Evolutionary conservation across 345 rosid genomes (phyloP).

Genomic region (Populus nigra): DNA sequence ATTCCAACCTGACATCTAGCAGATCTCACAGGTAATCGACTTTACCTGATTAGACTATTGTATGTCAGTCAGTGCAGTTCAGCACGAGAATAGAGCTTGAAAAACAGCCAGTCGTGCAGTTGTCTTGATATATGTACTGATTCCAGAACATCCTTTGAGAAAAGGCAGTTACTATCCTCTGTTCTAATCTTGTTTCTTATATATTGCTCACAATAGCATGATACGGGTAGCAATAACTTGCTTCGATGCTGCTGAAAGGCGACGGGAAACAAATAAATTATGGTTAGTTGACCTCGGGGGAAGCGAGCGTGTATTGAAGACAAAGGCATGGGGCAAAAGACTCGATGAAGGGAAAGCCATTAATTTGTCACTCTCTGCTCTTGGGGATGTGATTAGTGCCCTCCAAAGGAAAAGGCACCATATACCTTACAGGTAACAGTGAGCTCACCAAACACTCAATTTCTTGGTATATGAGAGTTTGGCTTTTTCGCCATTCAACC

Average conservation of each 20-base stretch:
- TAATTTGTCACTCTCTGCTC: slow-evolving; percentile 75
- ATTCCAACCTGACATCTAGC: slow-evolving; percentile 67
- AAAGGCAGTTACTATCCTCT: not conserved
- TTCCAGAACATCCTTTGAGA: not conserved
- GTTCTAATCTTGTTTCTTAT: not conserved
- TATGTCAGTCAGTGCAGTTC: not conserved
- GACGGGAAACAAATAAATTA: slow-evolving; percentile 57
- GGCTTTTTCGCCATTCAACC: not conserved
- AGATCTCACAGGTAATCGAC: slow-evolving; percentile 76
- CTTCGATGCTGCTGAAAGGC: slow-evolving; percentile 56
- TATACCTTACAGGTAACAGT: slow-evolving; percentile 65
- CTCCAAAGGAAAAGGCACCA: slow-evolving; percentile 67
- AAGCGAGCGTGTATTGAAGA: slow-evolving; percentile 82
- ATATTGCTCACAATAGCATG: slow-evolving; percentile 48
- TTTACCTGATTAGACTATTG: not conserved
- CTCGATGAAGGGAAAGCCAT: slow-evolving; percentile 92
- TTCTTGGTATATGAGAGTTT: not conserved
- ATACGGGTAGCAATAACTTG: slow-evolving; percentile 59
- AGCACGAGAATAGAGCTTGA: slow-evolving; percentile 3
- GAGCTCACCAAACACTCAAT: not conserved
- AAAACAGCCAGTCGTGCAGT: not conserved
- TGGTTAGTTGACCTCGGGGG: slow-evolving; percentile 88
- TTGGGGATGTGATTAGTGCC: slow-evolving; percentile 73
- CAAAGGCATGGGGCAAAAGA: slow-evolving; percentile 75
- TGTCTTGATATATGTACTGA: not conserved